phyloP scores from a whole-genome alignment of 202 grass and related monocot genomes.

The Panicum hallii region DNA sequence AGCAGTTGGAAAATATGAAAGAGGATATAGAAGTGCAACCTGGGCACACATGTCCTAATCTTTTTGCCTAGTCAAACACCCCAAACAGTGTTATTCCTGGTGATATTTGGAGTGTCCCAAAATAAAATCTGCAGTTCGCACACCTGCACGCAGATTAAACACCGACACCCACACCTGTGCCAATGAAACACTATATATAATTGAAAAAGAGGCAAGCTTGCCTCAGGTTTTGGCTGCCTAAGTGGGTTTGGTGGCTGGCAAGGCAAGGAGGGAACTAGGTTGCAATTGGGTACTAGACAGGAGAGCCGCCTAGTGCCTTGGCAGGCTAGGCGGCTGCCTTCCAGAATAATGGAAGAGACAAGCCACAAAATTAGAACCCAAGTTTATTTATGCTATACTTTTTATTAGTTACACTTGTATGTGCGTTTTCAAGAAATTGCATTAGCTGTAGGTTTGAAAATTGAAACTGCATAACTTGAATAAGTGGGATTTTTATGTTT shows the following conservation, averaged over 20 bases:
- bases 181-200: neutral
- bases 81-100: no score
- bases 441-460: slow-evolving; percentile 24
- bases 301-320: neutral
- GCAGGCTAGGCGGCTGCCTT: neutral
- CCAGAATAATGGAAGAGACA: neutral
- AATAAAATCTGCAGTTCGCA: neutral
- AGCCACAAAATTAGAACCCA: slow-evolving; percentile 1
- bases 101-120: neutral
- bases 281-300: neutral
- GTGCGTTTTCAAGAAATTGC: neutral
- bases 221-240: neutral
- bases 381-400: slow-evolving; percentile 10
- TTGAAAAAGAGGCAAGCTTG: slow-evolving; percentile 2
- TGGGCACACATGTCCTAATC: neutral
- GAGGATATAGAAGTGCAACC: neutral
- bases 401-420: slow-evolving; percentile 27
- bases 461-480: neutral
- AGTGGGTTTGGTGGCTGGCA: neutral
- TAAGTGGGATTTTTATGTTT: neutral
- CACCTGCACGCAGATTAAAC: neutral
- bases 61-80: neutral
- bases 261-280: neutral
- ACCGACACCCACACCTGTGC: neutral
- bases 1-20: neutral